phyloP scores from a whole-genome alignment of 176 grass and related monocot species.

The Cenchrus americanus region DNA sequence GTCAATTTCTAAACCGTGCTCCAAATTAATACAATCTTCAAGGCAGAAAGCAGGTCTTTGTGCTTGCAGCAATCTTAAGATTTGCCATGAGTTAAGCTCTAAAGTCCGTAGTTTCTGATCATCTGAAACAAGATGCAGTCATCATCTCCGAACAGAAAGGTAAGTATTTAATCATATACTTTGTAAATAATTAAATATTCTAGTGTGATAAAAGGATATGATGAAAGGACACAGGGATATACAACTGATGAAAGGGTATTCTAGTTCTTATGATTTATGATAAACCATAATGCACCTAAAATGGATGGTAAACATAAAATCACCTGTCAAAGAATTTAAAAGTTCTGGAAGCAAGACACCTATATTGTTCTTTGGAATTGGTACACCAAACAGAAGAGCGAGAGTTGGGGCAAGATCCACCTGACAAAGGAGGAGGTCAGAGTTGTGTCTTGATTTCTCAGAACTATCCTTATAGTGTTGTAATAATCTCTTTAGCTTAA shows the following conservation, averaged over 20 bases:
- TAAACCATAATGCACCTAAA: neutral
- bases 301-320: constrained; percentile 38
- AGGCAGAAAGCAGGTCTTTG: constrained; percentile 67
- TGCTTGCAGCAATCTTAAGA: constrained; percentile 78
- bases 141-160: constrained; percentile 4
- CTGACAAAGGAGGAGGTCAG: constrained; percentile 52
- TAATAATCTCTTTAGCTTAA: constrained; percentile 4
- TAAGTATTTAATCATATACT: constrained; percentile 18
- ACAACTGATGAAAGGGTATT: neutral
- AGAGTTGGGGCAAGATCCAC: constrained; percentile 90
- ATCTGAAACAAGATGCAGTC: constrained; percentile 56
- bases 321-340: constrained; percentile 86
- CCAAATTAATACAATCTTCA: constrained; percentile 56
- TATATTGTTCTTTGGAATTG: constrained; percentile 96
- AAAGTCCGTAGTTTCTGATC: constrained; percentile 70
- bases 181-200: constrained; percentile 5
- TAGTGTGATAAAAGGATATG: neutral
- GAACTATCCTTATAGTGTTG: neutral
- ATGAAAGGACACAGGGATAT: neutral
- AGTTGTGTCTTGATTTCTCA: constrained; percentile 8
- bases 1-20: constrained; percentile 27
- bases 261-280: neutral
- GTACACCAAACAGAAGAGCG: constrained; percentile 84
- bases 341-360: constrained; percentile 74
- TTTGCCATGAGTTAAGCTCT: constrained; percentile 89